Percentiles rank a stretch among this genome's conserved stretches.
Evolutionary conservation across 129 eudicot genomes (phyloP).

Genomic region (Deinandra increscens): DNA sequence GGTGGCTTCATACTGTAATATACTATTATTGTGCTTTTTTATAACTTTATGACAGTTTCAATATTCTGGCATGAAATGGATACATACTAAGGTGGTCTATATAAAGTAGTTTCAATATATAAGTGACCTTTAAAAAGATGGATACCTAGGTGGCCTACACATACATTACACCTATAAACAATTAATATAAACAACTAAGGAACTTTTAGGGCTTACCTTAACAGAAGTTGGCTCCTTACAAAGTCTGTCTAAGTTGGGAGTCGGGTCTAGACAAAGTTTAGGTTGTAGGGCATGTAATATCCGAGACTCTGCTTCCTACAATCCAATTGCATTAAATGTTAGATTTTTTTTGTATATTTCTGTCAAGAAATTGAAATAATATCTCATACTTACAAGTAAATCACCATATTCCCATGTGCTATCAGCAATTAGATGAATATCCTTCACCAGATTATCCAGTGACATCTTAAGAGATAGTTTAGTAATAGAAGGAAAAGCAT

Average conservation of each 20-base stretch:
- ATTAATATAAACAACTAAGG: neutral
- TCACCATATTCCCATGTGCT: constrained; percentile 73
- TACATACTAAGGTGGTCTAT: neutral
- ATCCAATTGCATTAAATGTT: constrained; percentile 5
- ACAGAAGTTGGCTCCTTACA: constrained; percentile 37
- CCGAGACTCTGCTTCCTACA: constrained; percentile 85
- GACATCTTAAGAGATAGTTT: constrained; percentile 81
- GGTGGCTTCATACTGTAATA: neutral
- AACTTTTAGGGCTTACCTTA: constrained; percentile 44
- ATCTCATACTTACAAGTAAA: constrained; percentile 57
- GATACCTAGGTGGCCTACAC: neutral
- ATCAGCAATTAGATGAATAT: constrained; percentile 55
- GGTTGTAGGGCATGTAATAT: constrained; percentile 64
- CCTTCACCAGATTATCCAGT: constrained; percentile 67
- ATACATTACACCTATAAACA: neutral
- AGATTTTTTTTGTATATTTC: constrained; percentile 6
- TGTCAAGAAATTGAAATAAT: constrained; percentile 22
- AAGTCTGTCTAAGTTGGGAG: constrained; percentile 66
- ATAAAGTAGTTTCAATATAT: neutral
- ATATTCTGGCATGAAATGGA: neutral
- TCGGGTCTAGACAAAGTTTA: constrained; percentile 61
- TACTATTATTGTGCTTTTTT: neutral
- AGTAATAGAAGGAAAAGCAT: constrained; percentile 39
- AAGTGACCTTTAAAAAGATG: neutral
- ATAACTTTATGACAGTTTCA: neutral